Base-by-base conservation (phyloP, 768 basidiomycete genomes). In the Pisolithus tinctorius region DNA sequence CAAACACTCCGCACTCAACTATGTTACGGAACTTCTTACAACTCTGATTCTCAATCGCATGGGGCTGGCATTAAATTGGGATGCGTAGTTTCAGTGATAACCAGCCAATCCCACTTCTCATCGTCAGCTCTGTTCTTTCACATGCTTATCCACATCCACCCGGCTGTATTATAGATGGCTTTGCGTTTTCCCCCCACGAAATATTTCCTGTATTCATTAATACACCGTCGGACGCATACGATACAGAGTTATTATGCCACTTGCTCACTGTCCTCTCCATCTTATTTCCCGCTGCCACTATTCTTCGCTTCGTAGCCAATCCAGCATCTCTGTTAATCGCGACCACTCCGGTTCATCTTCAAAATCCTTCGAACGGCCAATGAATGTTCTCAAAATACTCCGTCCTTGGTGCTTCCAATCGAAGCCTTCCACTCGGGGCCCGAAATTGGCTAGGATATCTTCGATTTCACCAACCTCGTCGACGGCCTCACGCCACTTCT, bases 291-390 rank as follows among this genome's bases (percentile, higher is more conserved):
- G 47, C 29, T 36, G 37, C 31, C 52, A 52, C 37, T 49, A 56
- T 31, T 59, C 49, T 36, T 50, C 60, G 39, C 39, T 61, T 45
- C 56, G 51, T 41, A 66, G 51, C 47, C 61, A 65, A 13, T 58
- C 55, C 46, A 82, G 72, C 59, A 93, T 65, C 54, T 75, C 79
- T 60, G 74, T 73, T 61, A 98, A 71, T 55, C 74, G 72, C 26
- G 72, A 64, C 85, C 88, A 97, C 71, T 92, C 93, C 4, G 83
- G 78, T 65, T 96, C 89, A 47, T 93, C 93, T 66, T 86, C 88
- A 57, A 93, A 97, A 52, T 83, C 89, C 67, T 75, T 84, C 53
- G 89, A 91, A 53, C 89, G 75, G 6, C 88, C 94, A 69, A 90
- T 78, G 69, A 97, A 98, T 47, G 84, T 87, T 69, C 94, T 75